Evolutionary conservation across 2,329 filamentous ascomycete genomes (phyloP).

Genomic region (Lachnellula occidentalis): DNA sequence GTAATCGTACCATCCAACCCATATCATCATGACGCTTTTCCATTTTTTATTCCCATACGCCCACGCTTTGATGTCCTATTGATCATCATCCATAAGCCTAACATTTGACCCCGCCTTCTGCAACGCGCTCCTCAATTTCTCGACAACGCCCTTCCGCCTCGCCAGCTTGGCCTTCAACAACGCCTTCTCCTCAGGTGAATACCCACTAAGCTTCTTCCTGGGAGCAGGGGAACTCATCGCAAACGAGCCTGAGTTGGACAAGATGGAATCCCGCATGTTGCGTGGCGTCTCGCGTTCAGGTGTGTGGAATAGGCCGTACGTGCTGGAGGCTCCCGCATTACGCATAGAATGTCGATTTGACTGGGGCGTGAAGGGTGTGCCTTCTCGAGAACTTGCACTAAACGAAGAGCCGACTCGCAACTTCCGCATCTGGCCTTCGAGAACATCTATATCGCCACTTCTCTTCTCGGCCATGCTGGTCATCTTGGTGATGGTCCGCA

Average conservation of each 20-base stretch:
- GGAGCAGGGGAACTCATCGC: slow-evolving; percentile 34
- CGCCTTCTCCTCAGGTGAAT: slow-evolving; percentile 53
- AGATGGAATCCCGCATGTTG: slow-evolving; percentile 26
- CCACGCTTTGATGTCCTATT: slow-evolving; percentile 8
- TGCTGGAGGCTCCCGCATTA: slow-evolving; percentile 21
- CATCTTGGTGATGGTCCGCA: slow-evolving; percentile 88
- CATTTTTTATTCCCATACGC: background rate
- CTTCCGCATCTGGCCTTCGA: slow-evolving; percentile 81
- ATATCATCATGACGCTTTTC: background rate
- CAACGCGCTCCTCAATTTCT: slow-evolving; percentile 39
- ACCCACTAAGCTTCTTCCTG: slow-evolving; percentile 58
- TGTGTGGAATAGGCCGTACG: slow-evolving; percentile 26
- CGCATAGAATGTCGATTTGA: slow-evolving; percentile 21
- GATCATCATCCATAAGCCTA: slow-evolving; percentile 26
- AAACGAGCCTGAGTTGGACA: slow-evolving; percentile 24
- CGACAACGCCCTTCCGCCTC: slow-evolving; percentile 47
- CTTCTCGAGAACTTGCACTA: slow-evolving; percentile 38
- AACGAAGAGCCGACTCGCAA: slow-evolving; percentile 45
- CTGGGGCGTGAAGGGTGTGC: slow-evolving; percentile 34
- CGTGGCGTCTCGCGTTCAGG: slow-evolving; percentile 25
- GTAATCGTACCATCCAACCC: background rate
- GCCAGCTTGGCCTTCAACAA: slow-evolving; percentile 49
- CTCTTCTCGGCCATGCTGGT: slow-evolving; percentile 87
- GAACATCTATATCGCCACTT: slow-evolving; percentile 82
- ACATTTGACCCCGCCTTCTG: slow-evolving; percentile 28